Evolutionary conservation across 306 rosid genomes (phyloP).

Genomic region (Trichosanthes truncata): DNA sequence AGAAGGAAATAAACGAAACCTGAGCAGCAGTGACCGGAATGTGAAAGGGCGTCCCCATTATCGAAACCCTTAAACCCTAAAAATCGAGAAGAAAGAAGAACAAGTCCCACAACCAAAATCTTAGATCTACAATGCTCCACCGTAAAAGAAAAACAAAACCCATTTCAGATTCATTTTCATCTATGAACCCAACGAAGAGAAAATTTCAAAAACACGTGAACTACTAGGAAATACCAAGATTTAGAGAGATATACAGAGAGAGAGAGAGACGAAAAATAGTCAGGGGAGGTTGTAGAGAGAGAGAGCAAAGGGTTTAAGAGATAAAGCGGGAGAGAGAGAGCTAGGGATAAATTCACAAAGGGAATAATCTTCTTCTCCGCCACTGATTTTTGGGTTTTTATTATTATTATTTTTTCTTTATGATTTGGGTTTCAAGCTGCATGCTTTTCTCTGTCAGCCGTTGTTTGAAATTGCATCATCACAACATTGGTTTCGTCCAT

Average conservation of each 20-base stretch:
- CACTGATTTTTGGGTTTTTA: slow-evolving; percentile 15
- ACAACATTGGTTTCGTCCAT: background rate
- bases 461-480: background rate
- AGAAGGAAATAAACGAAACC: slow-evolving; percentile 27
- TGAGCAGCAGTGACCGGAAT: slow-evolving; percentile 79
- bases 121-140: slow-evolving; percentile 36
- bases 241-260: background rate
- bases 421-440: background rate
- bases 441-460: background rate
- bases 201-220: background rate
- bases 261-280: slow-evolving; percentile 5
- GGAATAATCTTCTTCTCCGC: slow-evolving; percentile 10
- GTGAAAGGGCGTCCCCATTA: slow-evolving; percentile 76
- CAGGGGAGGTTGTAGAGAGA: slow-evolving; percentile 4
- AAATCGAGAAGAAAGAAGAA: background rate
- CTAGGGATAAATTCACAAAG: slow-evolving; percentile 16
- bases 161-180: slow-evolving; percentile 8
- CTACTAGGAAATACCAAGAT: background rate
- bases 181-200: background rate
- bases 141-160: slow-evolving; percentile 11
- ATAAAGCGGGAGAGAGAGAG: slow-evolving; percentile 10
- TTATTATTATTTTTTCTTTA: background rate
- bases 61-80: slow-evolving; percentile 56
- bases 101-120: slow-evolving; percentile 19
- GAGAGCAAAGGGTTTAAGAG: background rate